Evolutionary conservation across 2,329 filamentous ascomycete genomes (phyloP).

Genomic region (Colletotrichum tropicale): DNA sequence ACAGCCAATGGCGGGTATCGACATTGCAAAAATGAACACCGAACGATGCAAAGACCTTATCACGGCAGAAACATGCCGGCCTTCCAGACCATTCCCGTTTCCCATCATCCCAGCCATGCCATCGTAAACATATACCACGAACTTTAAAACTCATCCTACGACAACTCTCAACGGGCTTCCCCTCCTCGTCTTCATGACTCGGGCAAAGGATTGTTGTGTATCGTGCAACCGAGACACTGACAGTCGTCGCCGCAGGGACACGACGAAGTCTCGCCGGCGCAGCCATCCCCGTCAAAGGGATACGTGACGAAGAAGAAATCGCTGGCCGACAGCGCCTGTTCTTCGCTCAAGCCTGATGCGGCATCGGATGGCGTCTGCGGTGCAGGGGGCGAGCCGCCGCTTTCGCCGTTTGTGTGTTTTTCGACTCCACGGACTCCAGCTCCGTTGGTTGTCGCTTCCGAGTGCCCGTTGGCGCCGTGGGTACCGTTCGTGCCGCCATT

Average conservation of each 20-base stretch:
- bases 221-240: constrained; percentile 60
- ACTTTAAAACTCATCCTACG: not conserved
- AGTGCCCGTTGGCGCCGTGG: constrained; percentile 20
- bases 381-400: constrained; percentile 36
- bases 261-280: constrained; percentile 51
- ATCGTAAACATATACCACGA: not conserved
- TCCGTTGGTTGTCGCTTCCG: constrained; percentile 3
- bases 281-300: constrained; percentile 47
- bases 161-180: not conserved
- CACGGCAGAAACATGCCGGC: not conserved
- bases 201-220: constrained; percentile 43
- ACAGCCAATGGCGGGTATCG: constrained; percentile 12
- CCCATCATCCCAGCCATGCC: not conserved
- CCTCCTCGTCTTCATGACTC: not conserved
- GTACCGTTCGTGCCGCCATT: constrained; percentile 22
- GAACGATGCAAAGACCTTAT: not conserved
- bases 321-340: constrained; percentile 53
- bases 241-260: constrained; percentile 67
- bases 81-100: not conserved
- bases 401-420: not conserved
- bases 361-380: constrained; percentile 53
- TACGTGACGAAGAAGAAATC: constrained; percentile 67
- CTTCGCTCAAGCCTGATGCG: constrained; percentile 49
- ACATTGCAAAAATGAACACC: not conserved
- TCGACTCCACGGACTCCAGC: not conserved